Evolutionary conservation across 176 grass and related monocot species (phyloP), one percentile per base, ranked within the genome.

Genomic region (Dendrocalamus sinicus): DNA sequence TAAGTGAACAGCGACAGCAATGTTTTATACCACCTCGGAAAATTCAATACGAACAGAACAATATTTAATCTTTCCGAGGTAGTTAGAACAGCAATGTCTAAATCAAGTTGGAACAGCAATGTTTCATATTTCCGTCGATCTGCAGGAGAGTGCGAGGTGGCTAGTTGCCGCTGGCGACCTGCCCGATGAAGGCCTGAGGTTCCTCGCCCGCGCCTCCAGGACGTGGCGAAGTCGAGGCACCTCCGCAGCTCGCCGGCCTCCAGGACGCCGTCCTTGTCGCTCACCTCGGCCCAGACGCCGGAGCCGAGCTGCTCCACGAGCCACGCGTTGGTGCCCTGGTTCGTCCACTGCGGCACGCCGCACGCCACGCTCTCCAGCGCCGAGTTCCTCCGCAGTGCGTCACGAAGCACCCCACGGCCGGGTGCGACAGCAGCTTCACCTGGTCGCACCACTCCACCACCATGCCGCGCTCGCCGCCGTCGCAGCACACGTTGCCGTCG

Each of bases 371-470:
- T 74, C 86, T 95, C 93, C 26, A 90, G 55, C 57, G 86, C 88
- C 30, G 93, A 95, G 88, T 95, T 95, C 93, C 93, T 1, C 93
- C 85, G 77, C 92, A 92, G 78, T 97, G 95, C 1, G 90, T 97
- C 17, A 97, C 80, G 82, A 97, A 97, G 86, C 94, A 97, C 4
- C 81, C 92, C 4, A 97, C 84, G 9, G 90, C 70, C 6, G 84
- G 84, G 80, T 97, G 95, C 32, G 40, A 76, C 19, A 97, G 76
- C 54, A 97, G 92, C 35, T 61, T 50, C 44, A 80, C 87, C 84
- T 95, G 91, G 72, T 89, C 79, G 26, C 93, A 98, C 93, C 95
- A 98, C 77, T 93, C 93, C 70, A 98, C 93, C 70, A 98, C 83
- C 67, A 93, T 32, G 64, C 91, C 87, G 16, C 40, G 64, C 35